These are phyloP conservation scores for Aspergillus clavatus DNA, from an alignment of 2,329 filamentous ascomycete species.

Conservation along the genomic window DNA sequence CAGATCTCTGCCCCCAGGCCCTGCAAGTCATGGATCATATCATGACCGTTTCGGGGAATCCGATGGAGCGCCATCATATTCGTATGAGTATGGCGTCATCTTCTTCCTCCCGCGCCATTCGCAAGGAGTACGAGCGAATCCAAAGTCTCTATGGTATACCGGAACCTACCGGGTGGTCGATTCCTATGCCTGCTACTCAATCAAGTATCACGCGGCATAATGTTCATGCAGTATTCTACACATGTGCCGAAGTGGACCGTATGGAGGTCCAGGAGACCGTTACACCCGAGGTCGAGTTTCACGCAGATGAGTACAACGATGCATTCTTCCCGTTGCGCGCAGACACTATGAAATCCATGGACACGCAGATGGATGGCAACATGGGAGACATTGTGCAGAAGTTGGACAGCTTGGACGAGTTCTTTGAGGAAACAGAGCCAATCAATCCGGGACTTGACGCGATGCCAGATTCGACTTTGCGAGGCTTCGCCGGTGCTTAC, in stretches of 20 bases:
- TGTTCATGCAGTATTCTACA: slow-evolving; percentile 94
- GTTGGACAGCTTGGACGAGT: slow-evolving; percentile 73
- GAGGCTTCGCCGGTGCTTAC: slow-evolving; percentile 55
- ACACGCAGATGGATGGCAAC: slow-evolving; percentile 55
- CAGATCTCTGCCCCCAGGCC: slow-evolving; percentile 88
- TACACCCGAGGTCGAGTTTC: slow-evolving; percentile 87
- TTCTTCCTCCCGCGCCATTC: slow-evolving; percentile 74
- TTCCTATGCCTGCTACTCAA: slow-evolving; percentile 86
- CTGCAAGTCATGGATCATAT: slow-evolving; percentile 89
- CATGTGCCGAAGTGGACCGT: slow-evolving; percentile 66
- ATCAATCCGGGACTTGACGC: slow-evolving; percentile 53
- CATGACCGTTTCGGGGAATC: slow-evolving; percentile 86
- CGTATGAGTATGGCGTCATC: slow-evolving; percentile 94
- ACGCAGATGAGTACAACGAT: slow-evolving; percentile 77
- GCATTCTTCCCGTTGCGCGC: slow-evolving; percentile 75
- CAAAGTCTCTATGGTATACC: slow-evolving; percentile 96
- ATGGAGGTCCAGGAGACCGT: slow-evolving; percentile 58
- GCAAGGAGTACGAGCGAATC: slow-evolving; percentile 91
- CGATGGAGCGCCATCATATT: slow-evolving; percentile 89
- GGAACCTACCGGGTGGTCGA: slow-evolving; percentile 91
- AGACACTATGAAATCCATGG: slow-evolving; percentile 90
- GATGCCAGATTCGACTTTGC: slow-evolving; percentile 34
- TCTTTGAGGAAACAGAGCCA: slow-evolving; percentile 65
- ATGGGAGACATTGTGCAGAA: slow-evolving; percentile 79
- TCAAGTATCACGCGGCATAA: slow-evolving; percentile 82